Evolutionary conservation across 495 filamentous ascomycete genomes (phyloP).

Genomic region (Cercophora sp.): DNA sequence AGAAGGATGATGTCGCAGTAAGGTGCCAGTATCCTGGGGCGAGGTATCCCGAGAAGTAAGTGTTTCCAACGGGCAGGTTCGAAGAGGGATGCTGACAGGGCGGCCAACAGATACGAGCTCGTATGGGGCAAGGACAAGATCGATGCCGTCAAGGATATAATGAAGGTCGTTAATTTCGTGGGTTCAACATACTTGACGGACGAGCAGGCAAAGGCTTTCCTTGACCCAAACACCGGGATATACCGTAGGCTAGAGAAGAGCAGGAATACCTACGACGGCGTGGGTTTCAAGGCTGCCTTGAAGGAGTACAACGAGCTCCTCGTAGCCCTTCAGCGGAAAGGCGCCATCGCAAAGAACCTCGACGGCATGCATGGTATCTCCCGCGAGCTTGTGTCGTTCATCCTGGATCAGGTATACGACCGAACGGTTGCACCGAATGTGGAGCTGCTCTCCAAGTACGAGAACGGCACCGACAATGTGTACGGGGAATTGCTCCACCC

Average conservation of each 20-base stretch:
- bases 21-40: slow-evolving; percentile 70
- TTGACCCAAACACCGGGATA: slow-evolving; percentile 68
- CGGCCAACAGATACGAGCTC: slow-evolving; percentile 76
- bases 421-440: slow-evolving; percentile 89
- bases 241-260: slow-evolving; percentile 65
- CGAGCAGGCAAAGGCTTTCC: slow-evolving; percentile 59
- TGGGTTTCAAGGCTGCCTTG: slow-evolving; percentile 65
- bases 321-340: slow-evolving; percentile 53
- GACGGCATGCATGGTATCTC: slow-evolving; percentile 59
- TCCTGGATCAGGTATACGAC: slow-evolving; percentile 83
- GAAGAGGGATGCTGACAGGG: too few relatives aligned
- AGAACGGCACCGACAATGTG: slow-evolving; percentile 83
- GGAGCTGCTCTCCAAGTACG: slow-evolving; percentile 72
- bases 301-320: slow-evolving; percentile 72
- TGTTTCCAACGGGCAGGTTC: too few relatives aligned
- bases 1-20: slow-evolving; percentile 51
- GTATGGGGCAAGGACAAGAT: slow-evolving; percentile 78
- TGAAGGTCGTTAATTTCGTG: slow-evolving; percentile 70
- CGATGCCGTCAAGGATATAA: slow-evolving; percentile 79
- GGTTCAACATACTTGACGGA: slow-evolving; percentile 68
- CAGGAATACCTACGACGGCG: slow-evolving; percentile 57
- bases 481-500: slow-evolving; percentile 89
- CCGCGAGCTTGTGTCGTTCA: slow-evolving; percentile 68
- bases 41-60: slow-evolving; percentile 66
- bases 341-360: slow-evolving; percentile 66